Conservation (phyloP, 768 basidiomycete genomes). For the Russula earlei region DNA sequence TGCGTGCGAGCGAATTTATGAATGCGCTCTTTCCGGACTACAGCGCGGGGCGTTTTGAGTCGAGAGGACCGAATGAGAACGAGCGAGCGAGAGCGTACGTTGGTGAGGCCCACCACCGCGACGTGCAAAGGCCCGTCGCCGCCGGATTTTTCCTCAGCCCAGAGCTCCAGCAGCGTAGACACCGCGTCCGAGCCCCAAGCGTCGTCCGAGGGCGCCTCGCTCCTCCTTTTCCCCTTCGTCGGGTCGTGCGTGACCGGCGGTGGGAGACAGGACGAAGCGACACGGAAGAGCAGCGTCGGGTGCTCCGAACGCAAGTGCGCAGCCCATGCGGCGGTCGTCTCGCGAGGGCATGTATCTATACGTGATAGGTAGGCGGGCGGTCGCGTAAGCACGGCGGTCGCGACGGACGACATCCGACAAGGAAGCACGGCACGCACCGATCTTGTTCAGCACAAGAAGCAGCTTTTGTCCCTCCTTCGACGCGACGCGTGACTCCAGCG, state of each 20-base stretch:
- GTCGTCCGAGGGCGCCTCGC: slow-evolving; percentile 41
- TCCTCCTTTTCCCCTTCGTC: slow-evolving; percentile 32
- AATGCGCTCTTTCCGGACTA: slow-evolving; percentile 81
- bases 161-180: slow-evolving; percentile 37
- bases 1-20: slow-evolving; percentile 64
- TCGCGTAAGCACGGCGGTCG: too few species aligned
- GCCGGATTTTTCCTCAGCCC: slow-evolving; percentile 38
- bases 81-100: slow-evolving; percentile 39
- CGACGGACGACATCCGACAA: background rate
- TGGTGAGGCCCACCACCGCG: slow-evolving; percentile 77
- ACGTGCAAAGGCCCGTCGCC: slow-evolving; percentile 47
- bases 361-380: too few species aligned
- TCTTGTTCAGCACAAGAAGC: slow-evolving; percentile 76
- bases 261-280: slow-evolving; percentile 59
- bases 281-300: slow-evolving; percentile 64
- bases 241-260: slow-evolving; percentile 19
- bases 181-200: slow-evolving; percentile 52
- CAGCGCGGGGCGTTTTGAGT: slow-evolving; percentile 1
- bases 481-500: slow-evolving; percentile 47
- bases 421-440: slow-evolving; percentile 43
- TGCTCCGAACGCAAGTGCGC: slow-evolving; percentile 46
- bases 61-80: background rate
- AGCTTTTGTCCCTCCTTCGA: slow-evolving; percentile 39
- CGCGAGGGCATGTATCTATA: slow-evolving; percentile 74
- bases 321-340: slow-evolving; percentile 64